Percentiles rank a stretch among this genome's conserved stretches.
These are phyloP conservation scores for Aciculosporium take DNA, from an alignment of 2,329 filamentous ascomycete species.

Conservation along the genomic window DNA sequence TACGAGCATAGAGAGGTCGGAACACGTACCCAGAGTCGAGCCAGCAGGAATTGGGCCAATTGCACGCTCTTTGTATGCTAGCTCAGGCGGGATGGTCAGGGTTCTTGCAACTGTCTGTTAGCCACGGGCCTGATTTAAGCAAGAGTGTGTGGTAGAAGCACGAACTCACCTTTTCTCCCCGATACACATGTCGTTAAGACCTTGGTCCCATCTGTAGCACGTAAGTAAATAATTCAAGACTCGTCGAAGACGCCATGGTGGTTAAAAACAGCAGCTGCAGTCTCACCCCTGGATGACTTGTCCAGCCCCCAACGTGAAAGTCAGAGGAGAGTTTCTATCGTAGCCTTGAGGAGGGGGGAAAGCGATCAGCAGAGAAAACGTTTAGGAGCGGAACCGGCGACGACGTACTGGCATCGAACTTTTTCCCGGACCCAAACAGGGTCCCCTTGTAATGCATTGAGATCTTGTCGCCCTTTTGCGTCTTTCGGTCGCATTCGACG, in stretches of 20 bases:
- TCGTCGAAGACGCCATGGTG: not conserved
- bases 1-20: conserved; percentile 1
- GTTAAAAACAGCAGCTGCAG: not conserved
- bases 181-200: conserved; percentile 84
- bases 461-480: conserved; percentile 60
- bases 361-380: not conserved
- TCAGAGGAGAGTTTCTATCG: conserved; percentile 60
- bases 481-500: conserved; percentile 70
- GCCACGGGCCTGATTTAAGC: not conserved
- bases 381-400: not conserved
- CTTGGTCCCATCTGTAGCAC: conserved; percentile 63
- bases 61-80: conserved; percentile 63
- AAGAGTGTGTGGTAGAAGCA: not conserved
- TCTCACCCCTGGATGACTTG: conserved; percentile 77
- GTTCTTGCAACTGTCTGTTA: conserved; percentile 32
- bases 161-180: conserved; percentile 61
- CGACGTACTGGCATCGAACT: conserved; percentile 63
- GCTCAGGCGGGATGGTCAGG: conserved; percentile 75
- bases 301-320: conserved; percentile 64
- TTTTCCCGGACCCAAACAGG: conserved; percentile 53
- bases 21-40: conserved; percentile 54
- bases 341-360: conserved; percentile 34
- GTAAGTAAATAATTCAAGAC: conserved; percentile 8
- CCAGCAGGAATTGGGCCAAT: conserved; percentile 75
- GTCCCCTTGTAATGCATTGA: conserved; percentile 83